Conservation (phyloP, 2,329 filamentous ascomycete species). For the Seiridium unicorne region DNA sequence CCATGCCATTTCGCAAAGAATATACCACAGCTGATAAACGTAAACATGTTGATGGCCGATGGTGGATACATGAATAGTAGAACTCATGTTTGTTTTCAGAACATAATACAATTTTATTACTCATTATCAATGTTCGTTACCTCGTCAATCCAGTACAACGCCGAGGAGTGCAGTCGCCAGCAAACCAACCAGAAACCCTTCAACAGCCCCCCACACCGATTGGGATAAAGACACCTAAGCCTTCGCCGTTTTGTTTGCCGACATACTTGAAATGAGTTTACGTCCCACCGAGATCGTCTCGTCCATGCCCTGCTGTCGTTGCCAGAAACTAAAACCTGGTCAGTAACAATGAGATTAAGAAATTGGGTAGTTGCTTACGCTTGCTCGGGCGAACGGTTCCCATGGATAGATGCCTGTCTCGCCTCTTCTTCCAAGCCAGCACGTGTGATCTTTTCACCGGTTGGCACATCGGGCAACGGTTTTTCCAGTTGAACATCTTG, state of each 20-base stretch:
- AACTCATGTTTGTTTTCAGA: too few species aligned
- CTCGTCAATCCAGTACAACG: not conserved
- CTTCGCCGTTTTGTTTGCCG: constrained; percentile 6
- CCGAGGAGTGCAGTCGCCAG: not conserved
- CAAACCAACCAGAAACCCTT: not conserved
- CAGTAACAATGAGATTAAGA: constrained; percentile 13
- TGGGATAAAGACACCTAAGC: not conserved
- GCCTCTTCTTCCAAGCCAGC: constrained; percentile 64
- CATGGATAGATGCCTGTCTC: constrained; percentile 45
- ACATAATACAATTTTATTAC: not conserved
- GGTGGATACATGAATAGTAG: too few species aligned
- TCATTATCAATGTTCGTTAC: not conserved
- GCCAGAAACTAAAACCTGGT: constrained; percentile 52
- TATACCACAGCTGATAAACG: too few species aligned
- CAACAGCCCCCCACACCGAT: not conserved
- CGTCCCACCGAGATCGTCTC: constrained; percentile 59
- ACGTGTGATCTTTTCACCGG: constrained; percentile 63
- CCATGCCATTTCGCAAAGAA: too few species aligned
- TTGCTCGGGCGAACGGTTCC: constrained; percentile 51
- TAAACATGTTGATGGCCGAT: too few species aligned
- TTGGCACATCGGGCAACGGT: constrained; percentile 44
- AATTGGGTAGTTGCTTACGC: constrained; percentile 33
- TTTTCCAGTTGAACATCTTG: constrained; percentile 48
- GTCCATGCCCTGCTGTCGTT: constrained; percentile 54
- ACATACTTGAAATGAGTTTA: constrained; percentile 47